Base-by-base conservation (phyloP, 495 filamentous ascomycete species). In the Neurospora africana region DNA sequence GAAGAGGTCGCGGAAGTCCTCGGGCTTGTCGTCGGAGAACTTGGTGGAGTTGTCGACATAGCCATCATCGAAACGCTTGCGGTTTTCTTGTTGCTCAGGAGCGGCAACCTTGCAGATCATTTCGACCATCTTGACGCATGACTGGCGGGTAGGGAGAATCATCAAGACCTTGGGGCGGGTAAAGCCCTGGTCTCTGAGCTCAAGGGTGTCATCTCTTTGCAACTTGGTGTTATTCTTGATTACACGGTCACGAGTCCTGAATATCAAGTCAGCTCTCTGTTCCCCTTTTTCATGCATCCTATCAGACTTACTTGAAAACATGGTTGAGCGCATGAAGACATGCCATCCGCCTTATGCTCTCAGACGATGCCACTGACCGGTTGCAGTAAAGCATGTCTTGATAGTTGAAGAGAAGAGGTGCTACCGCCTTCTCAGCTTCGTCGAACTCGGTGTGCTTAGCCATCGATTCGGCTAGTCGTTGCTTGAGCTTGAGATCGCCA, bases 71-170 rank as follows among this genome's bases (percentile, higher is more conserved):
- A 99, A 97, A 5, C 95, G 91, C 80, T 97, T 97, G 74, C 89
- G 90, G 84, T 99, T 97, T 79, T 98, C 95, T 71, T 97, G 93
- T 76, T 97, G 94, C 71, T 97, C 94, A 0, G 92, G 91, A 74
- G 91, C 86, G 81, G 88, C 90, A 69, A 97, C 79, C 3, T 84
- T 82, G 36, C 89, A 88, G 38, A 99, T 91, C 9, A 84, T 86
- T 47, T 97, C 87, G 39, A 97, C 85, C 75, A 88, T 89, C 74
- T 89, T 88, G 65, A 91, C 91, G 74, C 93, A 96, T 3, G 92
- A 89, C 75, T 97, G 89, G 61, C 93, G 86, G 1, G 95, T 98
- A 2, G 95, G 95, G 9, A 97, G 81, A 44, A 99, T 84, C 75
- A 97, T 90, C 30, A 99, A 87, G 21, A 98, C 89, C 76, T 97